Conservation (phyloP, 768 basidiomycete genomes). For the Podaxis rugospora region DNA sequence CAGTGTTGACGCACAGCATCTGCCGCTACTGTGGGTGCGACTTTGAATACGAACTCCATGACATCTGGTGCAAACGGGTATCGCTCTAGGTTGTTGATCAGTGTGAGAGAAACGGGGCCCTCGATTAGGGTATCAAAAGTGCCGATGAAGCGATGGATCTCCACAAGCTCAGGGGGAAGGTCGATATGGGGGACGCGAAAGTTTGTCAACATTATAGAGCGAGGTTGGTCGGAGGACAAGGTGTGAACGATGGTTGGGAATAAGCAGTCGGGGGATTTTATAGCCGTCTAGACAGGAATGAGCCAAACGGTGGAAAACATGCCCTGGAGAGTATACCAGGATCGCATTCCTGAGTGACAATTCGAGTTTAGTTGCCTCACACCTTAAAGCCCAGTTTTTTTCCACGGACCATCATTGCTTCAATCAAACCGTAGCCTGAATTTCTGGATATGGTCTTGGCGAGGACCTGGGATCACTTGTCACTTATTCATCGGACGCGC, state of each 20-base stretch:
- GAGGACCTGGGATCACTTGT: neutral
- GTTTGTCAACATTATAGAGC: neutral
- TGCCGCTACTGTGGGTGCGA: neutral
- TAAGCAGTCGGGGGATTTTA: neutral
- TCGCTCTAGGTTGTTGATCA: neutral
- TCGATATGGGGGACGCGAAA: neutral
- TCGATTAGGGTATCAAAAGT: neutral
- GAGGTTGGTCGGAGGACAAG: neutral
- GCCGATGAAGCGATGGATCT: neutral
- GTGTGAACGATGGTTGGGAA: neutral
- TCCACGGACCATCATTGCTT: neutral
- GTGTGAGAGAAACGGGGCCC: neutral
- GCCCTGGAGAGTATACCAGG: slow-evolving; percentile 6
- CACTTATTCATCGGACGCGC: too few relatives aligned
- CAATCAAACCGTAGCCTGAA: neutral
- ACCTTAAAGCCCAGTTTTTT: slow-evolving; percentile 5
- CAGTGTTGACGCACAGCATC: neutral
- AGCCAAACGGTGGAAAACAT: slow-evolving; percentile 5
- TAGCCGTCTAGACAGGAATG: neutral
- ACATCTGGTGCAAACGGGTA: neutral
- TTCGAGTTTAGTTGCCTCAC: slow-evolving; percentile 5
- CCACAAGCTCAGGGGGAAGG: neutral
- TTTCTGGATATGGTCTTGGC: neutral
- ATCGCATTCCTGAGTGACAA: neutral
- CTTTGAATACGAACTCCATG: neutral